Evolutionary conservation across 106 monocot species (phyloP).

Genomic region (Dendrobium chrysotoxum): DNA sequence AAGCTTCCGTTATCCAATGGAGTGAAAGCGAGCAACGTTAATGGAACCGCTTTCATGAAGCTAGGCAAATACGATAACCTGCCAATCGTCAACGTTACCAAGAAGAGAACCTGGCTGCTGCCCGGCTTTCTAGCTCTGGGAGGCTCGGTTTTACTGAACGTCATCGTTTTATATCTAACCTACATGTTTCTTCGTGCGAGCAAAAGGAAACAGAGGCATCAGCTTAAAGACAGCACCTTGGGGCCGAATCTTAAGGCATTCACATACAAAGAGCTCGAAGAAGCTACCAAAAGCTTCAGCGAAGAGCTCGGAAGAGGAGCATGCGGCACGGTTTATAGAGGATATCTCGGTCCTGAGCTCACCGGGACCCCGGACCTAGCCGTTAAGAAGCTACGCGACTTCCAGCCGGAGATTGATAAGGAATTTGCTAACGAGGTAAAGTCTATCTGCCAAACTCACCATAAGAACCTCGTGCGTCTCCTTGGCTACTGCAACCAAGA

Average conservation of each 20-base stretch:
- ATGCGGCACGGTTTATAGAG: conserved; percentile 60
- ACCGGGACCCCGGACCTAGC: conserved; percentile 48
- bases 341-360: conserved; percentile 19
- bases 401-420: conserved; percentile 20
- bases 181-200: neutral
- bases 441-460: conserved; percentile 40
- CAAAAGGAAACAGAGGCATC: neutral
- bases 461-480: conserved; percentile 31
- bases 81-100: no score
- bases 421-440: conserved; percentile 50
- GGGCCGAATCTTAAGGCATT: no score
- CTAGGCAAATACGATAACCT: neutral
- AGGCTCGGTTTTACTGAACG: neutral
- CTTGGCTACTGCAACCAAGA: no score
- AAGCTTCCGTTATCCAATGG: no score
- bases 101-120: neutral
- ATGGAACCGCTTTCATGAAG: neutral
- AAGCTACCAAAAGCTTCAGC: no score
- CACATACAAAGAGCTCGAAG: no score
- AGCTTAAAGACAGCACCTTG: no score
- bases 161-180: neutral
- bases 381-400: conserved; percentile 42
- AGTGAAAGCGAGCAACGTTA: neutral
- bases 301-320: conserved; percentile 15
- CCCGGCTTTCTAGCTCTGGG: neutral